Percentiles rank a stretch among this genome's conserved stretches.
These are phyloP conservation scores for Escallonia rubra DNA, from an alignment of 129 eudicot genomes.

Conservation along the genomic window DNA sequence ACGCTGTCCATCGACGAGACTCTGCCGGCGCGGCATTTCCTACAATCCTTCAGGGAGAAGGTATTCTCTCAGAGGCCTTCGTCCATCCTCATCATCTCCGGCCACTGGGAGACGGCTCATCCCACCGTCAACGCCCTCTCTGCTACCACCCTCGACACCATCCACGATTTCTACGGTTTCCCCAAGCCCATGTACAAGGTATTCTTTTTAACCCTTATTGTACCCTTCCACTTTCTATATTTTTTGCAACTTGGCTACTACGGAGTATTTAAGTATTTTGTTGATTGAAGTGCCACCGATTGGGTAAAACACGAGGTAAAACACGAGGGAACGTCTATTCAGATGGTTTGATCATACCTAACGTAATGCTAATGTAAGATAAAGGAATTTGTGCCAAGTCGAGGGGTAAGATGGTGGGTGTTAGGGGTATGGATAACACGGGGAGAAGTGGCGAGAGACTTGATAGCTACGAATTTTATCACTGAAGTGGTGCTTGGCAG, in stretches of 20 bases:
- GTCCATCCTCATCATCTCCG: constrained; percentile 72
- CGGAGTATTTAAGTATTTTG: too few relatives aligned
- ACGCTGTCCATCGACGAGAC: constrained; percentile 70
- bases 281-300: too few relatives aligned
- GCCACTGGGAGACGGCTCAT: constrained; percentile 78
- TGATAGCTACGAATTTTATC: too few relatives aligned
- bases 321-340: too few relatives aligned
- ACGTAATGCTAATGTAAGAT: too few relatives aligned
- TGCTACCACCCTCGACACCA: constrained; percentile 46
- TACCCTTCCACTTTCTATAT: not conserved
- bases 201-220: not conserved
- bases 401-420: too few relatives aligned
- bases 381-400: too few relatives aligned
- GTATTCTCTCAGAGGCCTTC: constrained; percentile 44
- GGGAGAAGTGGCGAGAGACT: too few relatives aligned
- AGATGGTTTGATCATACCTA: too few relatives aligned
- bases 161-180: constrained; percentile 68
- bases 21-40: constrained; percentile 60
- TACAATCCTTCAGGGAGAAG: constrained; percentile 49
- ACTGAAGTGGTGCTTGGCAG: too few relatives aligned
- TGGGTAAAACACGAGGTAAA: too few relatives aligned
- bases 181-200: constrained; percentile 71
- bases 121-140: constrained; percentile 56
- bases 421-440: too few relatives aligned
- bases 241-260: not conserved